Base-by-base conservation (phyloP, 495 filamentous ascomycete genomes). In the Penicillium tannophilum region DNA sequence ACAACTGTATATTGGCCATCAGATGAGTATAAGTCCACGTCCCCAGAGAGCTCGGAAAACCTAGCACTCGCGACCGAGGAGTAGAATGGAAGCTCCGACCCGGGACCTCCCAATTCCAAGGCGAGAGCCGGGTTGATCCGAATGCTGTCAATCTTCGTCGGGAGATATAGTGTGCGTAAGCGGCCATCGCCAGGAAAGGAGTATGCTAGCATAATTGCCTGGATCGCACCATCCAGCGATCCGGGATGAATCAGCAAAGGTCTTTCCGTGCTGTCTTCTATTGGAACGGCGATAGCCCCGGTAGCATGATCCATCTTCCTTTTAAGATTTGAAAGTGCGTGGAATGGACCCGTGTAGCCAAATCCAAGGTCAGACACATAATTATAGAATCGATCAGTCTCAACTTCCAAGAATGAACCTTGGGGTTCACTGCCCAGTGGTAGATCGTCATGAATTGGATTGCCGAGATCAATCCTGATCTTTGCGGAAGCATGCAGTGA, bases 71-170 rank as follows among this genome's bases (percentile, higher is more conserved):
- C 56, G 10, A 67, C 61, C 0, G 61, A 55, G 4, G 68, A 62
- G 20, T 52, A 49, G 7, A 71, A 71, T 6, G 55, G 60, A 20
- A 70, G 41, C 11, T 52, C 12, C 12, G 49, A 41, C 2, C 60
- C 67, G 0, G 60, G 61, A 0, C 54, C 53, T 10, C 57, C 62
- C 2, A 55, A 30, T 12, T 41, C 20, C 17, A 31, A 39, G 31
- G 56, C 68, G 1, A 19, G 26, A 9, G 9, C 17, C 2, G 72
- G 77, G 10, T 82, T 77, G 23, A 73, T 48, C 30, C 72, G 73
- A 17, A 85, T 62, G 6, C 79, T 66, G 31, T 82, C 78, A 44
- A 84, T 77, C 68, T 23, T 36, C 68, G 68, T 54, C 39, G 72
- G 50, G 20, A 67, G 41, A 57, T 60, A 59, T 55, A 68, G 26